Base-by-base conservation (phyloP, 2,329 filamentous ascomycete genomes). In the Nannizzia gypsea region DNA sequence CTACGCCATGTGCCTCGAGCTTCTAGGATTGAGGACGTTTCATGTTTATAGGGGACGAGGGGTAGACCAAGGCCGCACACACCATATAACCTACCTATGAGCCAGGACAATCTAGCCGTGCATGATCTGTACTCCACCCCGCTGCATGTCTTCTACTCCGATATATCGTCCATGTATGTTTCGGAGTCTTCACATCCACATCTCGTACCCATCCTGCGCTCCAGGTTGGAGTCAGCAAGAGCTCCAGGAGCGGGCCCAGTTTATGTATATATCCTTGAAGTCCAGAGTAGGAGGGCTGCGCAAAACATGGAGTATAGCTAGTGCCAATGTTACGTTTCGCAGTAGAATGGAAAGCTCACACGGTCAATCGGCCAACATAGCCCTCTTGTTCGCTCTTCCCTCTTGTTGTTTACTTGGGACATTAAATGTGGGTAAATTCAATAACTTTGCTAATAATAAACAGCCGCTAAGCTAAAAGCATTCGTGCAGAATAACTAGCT, bases 361-460 rank as follows among this genome's bases (percentile, higher is more conserved):
- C 8, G 20, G 42, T 46, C 17, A 20, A 46, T 22, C 8, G 42
- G 42, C 22, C 42, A 46, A 46, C 48, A 52, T 17, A 52, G 48
- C 48, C 48, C 48, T 52, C 48, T 5, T 36, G 31, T 36, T 36
- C 31, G 31, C 48, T 28, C 26, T 22, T 22, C 15, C 42, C 8
- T 24, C 13, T 50, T 6, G 4, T 31, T 15, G 22, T 52, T n/a
- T 22, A 31, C 48, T 17, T 17, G 3, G 42, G 42, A 9, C 11
- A 31, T 52, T 24, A 52, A 36, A 52, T 52, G 48, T 52, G 48
- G 48, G 24, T 52, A 28, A 52, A 17, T 31, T 52, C 28, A 31
- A 31, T 52, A 52, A 52, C 22, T 17, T 9, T 52, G 22, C 48
- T 52, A 52, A 52, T 52, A 52, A 52, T 52, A 52, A 52, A 52